Conservation (phyloP, 495 filamentous ascomycete genomes). For the Rusavskia elegans region DNA sequence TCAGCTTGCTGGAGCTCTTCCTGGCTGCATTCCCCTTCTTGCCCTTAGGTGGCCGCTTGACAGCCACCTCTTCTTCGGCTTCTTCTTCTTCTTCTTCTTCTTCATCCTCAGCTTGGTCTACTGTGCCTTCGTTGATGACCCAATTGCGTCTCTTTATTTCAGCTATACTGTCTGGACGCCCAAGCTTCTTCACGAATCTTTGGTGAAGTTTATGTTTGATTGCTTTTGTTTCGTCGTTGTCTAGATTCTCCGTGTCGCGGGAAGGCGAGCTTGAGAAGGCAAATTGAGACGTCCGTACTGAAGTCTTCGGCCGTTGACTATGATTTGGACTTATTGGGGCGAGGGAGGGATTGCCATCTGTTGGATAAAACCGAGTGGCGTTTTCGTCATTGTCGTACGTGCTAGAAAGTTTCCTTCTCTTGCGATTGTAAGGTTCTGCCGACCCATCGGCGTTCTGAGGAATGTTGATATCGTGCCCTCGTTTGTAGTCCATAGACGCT, state of each 20-base stretch:
- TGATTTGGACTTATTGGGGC: slow-evolving; percentile 2
- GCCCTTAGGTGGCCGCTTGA: slow-evolving; percentile 21
- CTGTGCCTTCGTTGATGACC: slow-evolving; percentile 35
- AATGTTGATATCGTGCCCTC: no score
- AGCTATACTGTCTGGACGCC: slow-evolving; percentile 63
- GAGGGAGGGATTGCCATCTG: background rate
- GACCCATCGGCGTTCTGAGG: no score
- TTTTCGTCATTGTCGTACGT: no score
- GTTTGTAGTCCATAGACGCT: no score
- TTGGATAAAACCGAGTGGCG: no score
- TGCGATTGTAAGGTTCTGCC: background rate
- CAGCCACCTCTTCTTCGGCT: slow-evolving; percentile 12
- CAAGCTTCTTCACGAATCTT: slow-evolving; percentile 80
- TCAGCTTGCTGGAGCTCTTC: slow-evolving; percentile 59
- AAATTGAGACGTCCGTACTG: slow-evolving; percentile 29
- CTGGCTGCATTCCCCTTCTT: slow-evolving; percentile 49
- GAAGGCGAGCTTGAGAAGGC: slow-evolving; percentile 29
- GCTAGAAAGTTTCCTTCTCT: background rate
- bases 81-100: slow-evolving; percentile 43
- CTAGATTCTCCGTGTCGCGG: slow-evolving; percentile 17
- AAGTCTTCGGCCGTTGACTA: slow-evolving; percentile 11
- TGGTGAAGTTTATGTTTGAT: slow-evolving; percentile 52
- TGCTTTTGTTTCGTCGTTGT: slow-evolving; percentile 29
- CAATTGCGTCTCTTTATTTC: slow-evolving; percentile 44
- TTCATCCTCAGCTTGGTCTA: slow-evolving; percentile 29